phyloP scores from a whole-genome alignment of 2,329 filamentous ascomycete species.

The Fusarium torulosum region DNA sequence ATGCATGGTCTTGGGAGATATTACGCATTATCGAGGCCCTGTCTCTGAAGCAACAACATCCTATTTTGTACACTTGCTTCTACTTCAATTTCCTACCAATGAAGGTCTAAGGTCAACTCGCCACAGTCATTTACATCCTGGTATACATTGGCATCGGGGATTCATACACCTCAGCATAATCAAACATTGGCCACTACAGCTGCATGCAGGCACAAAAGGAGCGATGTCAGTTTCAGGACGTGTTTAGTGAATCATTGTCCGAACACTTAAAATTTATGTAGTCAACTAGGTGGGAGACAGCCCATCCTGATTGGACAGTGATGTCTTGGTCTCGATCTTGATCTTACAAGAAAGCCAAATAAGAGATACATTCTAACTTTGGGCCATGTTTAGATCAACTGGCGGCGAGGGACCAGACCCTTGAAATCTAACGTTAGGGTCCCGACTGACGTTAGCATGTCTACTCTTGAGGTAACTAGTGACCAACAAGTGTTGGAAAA shows the following conservation, averaged over 20 bases:
- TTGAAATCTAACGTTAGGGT: constrained; percentile 8
- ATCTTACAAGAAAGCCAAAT: neutral
- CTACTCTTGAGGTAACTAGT: neutral
- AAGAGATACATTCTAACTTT: constrained; percentile 2
- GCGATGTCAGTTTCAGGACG: neutral
- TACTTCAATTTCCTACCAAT: constrained; percentile 1
- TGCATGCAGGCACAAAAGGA: neutral
- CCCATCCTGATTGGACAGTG: neutral
- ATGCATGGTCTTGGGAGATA: constrained; percentile 25
- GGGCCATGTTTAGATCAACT: neutral
- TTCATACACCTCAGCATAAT: neutral
- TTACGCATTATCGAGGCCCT: constrained; percentile 3
- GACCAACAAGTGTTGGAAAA: neutral
- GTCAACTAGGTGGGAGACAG: neutral
- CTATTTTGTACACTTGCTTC: constrained; percentile 5
- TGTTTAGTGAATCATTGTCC: neutral
- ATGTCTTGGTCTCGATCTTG: neutral
- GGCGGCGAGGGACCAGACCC: neutral
- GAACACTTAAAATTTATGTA: neutral
- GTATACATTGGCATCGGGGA: neutral
- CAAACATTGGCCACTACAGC: neutral
- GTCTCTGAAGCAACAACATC: constrained; percentile 17
- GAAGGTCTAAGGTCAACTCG: neutral
- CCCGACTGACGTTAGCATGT: neutral
- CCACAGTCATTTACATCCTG: neutral